Conservation (phyloP, 805 yeast species). For the Metschnikowia corniflorae region DNA sequence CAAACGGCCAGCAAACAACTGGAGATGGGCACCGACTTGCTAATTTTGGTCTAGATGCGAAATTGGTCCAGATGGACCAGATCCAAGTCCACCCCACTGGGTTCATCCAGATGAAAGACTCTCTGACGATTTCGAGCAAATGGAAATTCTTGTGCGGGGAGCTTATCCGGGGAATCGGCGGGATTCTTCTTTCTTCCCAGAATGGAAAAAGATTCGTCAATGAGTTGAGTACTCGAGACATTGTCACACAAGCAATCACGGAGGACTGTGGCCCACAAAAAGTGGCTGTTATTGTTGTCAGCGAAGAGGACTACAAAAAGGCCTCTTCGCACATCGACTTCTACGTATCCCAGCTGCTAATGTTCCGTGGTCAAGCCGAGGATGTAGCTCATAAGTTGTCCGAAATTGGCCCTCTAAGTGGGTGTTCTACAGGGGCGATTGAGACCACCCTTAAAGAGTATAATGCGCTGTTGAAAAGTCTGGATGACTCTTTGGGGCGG, state of each 20-base stretch:
- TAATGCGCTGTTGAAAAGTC: slow-evolving; percentile 3
- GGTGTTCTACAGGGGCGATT: not conserved
- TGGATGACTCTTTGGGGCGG: slow-evolving; percentile 37
- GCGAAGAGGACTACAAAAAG: slow-evolving; percentile 42
- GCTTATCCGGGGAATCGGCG: slow-evolving; percentile 57
- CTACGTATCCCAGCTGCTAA: slow-evolving; percentile 32
- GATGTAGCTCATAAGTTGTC: slow-evolving; percentile 17
- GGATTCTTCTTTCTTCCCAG: slow-evolving; percentile 43
- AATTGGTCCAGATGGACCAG: slow-evolving; percentile 54
- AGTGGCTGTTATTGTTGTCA: slow-evolving; percentile 31
- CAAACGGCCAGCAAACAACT: slow-evolving; percentile 53
- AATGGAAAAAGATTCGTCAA: slow-evolving; percentile 51
- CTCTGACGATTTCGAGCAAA: slow-evolving; percentile 33
- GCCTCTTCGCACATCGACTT: slow-evolving; percentile 51
- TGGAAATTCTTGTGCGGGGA: slow-evolving; percentile 62
- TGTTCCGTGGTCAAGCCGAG: slow-evolving; percentile 22
- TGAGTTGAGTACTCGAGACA: slow-evolving; percentile 53
- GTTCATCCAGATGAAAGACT: slow-evolving; percentile 39
- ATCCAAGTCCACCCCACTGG: slow-evolving; percentile 65
- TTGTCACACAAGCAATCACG: slow-evolving; percentile 44
- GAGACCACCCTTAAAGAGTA: not conserved
- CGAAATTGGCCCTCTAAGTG: slow-evolving; percentile 3
- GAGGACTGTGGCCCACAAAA: slow-evolving; percentile 16
- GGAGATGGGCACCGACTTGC: slow-evolving; percentile 59
- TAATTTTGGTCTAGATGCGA: slow-evolving; percentile 42